phyloP scores from a whole-genome alignment of 1,139 yeast species.

The Suhomyces bolitotheri region DNA sequence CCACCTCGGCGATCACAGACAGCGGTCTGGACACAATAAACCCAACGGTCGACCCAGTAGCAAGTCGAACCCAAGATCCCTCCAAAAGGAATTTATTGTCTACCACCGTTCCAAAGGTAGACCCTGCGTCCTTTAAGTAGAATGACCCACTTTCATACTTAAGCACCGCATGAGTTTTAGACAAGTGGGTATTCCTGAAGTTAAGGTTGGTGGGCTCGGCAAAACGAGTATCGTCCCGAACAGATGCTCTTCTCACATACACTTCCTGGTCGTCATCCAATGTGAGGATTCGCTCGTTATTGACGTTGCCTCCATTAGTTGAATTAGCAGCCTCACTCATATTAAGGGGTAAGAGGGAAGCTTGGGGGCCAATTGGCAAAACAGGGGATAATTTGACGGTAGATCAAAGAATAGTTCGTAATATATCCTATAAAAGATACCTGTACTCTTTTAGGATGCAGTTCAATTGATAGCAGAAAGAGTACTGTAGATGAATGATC shows the following conservation, averaged over 20 bases:
- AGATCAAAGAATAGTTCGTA: too few relatives aligned
- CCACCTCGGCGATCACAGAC: slow-evolving; percentile 20
- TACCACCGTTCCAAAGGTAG: slow-evolving; percentile 45
- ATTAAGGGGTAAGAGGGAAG: slow-evolving; percentile 4
- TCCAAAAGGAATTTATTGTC: slow-evolving; percentile 30
- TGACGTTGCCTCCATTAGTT: slow-evolving; percentile 1
- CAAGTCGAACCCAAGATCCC: slow-evolving; percentile 20
- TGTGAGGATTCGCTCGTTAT: slow-evolving; percentile 21
- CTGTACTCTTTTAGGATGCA: too few relatives aligned
- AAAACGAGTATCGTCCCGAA: slow-evolving; percentile 24
- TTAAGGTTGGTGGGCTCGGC: slow-evolving; percentile 30
- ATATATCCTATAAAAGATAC: too few relatives aligned
- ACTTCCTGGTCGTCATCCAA: slow-evolving; percentile 19
- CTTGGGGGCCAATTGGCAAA: neutral
- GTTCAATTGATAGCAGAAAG: too few relatives aligned
- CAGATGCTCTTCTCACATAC: slow-evolving; percentile 31
- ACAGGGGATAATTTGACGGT: neutral
- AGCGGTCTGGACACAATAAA: slow-evolving; percentile 36
- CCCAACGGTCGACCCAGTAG: slow-evolving; percentile 30
- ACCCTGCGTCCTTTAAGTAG: slow-evolving; percentile 30
- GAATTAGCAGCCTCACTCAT: neutral
- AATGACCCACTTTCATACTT: slow-evolving; percentile 21
- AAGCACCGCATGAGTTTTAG: slow-evolving; percentile 33
- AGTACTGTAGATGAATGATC: too few relatives aligned
- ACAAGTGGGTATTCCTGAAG: slow-evolving; percentile 35